A percentile compares a stretch with the other conserved stretches of the same genome.
These are phyloP conservation scores for Pythium dissimile DNA, from an alignment of 352 stramenopile genomes.

Conservation along the genomic window DNA sequence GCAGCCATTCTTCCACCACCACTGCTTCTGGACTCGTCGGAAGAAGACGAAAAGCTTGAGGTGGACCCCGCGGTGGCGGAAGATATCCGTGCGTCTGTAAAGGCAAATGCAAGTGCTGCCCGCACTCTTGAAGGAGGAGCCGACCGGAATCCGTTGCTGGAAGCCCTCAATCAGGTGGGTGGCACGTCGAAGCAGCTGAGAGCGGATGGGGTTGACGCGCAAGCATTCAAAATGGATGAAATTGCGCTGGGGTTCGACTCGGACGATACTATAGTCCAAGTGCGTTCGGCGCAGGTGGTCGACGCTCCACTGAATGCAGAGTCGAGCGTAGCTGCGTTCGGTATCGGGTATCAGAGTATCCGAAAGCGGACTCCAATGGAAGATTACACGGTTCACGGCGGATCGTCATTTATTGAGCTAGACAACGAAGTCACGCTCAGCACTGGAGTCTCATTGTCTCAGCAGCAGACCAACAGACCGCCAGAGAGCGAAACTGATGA, in stretches of 20 bases:
- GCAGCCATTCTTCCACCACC: conserved; percentile 2
- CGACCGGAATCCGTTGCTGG: conserved; percentile 4
- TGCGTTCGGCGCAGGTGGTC: not conserved
- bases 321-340: conserved; percentile 34
- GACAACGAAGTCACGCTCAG: conserved; percentile 21
- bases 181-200: not conserved
- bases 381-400: conserved; percentile 26
- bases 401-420: conserved; percentile 31
- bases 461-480: not conserved
- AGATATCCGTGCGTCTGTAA: conserved; percentile 11
- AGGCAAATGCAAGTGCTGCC: not conserved
- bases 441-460: conserved; percentile 11
- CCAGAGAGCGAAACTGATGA: conserved; percentile 21
- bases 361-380: conserved; percentile 20
- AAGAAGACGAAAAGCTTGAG: conserved; percentile 24
- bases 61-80: conserved; percentile 18
- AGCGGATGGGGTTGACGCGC: not conserved
- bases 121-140: not conserved
- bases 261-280: not conserved
- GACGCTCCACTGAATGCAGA: not conserved
- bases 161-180: not conserved
- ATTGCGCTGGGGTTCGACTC: conserved; percentile 10
- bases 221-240: conserved; percentile 10
- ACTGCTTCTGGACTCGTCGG: not conserved
- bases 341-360: conserved; percentile 59